Conservation (phyloP, 2,329 filamentous ascomycete genomes). For the Fusarium musae region DNA sequence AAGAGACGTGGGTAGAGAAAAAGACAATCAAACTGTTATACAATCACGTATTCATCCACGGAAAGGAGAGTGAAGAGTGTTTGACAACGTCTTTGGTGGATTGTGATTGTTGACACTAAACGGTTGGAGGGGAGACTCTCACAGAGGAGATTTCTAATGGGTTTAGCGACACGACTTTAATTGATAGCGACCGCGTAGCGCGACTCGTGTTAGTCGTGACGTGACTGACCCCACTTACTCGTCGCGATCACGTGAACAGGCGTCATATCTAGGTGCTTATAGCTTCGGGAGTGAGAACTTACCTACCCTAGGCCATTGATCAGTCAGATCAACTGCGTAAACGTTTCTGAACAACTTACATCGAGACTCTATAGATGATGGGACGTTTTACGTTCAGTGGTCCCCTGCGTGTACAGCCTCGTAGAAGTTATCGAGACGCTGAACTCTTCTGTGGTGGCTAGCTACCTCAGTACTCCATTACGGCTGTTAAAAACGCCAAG, state of each 20-base stretch:
- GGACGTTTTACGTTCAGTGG: not conserved
- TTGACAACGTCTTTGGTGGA: constrained; percentile 3
- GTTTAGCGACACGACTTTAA: constrained; percentile 46
- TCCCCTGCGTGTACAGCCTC: not conserved
- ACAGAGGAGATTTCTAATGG: constrained; percentile 27
- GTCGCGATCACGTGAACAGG: constrained; percentile 45
- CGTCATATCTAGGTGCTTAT: constrained; percentile 1
- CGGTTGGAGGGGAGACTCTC: constrained; percentile 22
- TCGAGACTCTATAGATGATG: not conserved
- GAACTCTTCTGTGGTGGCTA: not conserved
- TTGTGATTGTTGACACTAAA: constrained; percentile 36
- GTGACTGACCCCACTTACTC: constrained; percentile 48
- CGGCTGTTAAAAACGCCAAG: not conserved
- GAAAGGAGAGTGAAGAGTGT: not conserved
- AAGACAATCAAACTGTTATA: not conserved
- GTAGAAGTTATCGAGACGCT: not conserved
- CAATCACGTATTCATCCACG: constrained; percentile 26
- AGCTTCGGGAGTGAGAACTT: too few species aligned
- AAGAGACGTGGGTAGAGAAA: not conserved
- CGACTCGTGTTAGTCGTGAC: constrained; percentile 50
- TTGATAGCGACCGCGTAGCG: constrained; percentile 46
- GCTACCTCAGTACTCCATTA: not conserved
- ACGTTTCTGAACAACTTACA: not conserved
- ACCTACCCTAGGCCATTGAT: not conserved
- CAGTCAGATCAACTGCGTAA: not conserved